phyloP scores from a whole-genome alignment of 495 filamentous ascomycete species.

The Tuber melanosporum region DNA sequence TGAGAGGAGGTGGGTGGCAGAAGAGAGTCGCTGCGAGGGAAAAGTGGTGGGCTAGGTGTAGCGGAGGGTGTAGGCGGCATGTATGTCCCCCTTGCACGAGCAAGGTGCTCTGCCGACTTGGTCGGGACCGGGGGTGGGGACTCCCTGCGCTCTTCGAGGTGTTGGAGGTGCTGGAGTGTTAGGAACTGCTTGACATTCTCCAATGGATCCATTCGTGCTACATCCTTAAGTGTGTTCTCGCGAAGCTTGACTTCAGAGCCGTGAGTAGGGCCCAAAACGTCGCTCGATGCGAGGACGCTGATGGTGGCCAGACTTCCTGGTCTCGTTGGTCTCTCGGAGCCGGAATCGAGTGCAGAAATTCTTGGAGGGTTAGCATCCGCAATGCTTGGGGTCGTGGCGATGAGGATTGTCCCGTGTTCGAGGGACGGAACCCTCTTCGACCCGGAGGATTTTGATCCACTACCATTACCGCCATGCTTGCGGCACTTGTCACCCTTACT shows the following conservation, averaged over 20 bases:
- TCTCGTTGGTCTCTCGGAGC: constrained; percentile 17
- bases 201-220: constrained; percentile 70
- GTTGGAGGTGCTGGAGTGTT: constrained; percentile 42
- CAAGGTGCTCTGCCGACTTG: constrained; percentile 45
- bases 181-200: constrained; percentile 89
- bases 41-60: constrained; percentile 47
- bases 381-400: constrained; percentile 41
- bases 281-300: constrained; percentile 84
- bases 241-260: constrained; percentile 61
- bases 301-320: constrained; percentile 45
- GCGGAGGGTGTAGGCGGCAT: constrained; percentile 53
- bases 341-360: constrained; percentile 23
- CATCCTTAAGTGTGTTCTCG: constrained; percentile 58
- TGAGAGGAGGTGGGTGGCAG: constrained; percentile 35
- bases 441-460: constrained; percentile 50
- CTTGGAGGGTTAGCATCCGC: constrained; percentile 33
- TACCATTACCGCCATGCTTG: constrained; percentile 46
- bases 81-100: constrained; percentile 29
- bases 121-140: constrained; percentile 46
- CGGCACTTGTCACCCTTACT: constrained; percentile 83
- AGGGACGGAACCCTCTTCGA: constrained; percentile 55
- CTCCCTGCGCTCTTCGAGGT: constrained; percentile 43
- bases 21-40: constrained; percentile 23
- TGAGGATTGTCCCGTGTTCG: constrained; percentile 40
- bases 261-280: constrained; percentile 65